phyloP scores from a whole-genome alignment of 257 asterid genomes.

The Apocynum venetum region DNA sequence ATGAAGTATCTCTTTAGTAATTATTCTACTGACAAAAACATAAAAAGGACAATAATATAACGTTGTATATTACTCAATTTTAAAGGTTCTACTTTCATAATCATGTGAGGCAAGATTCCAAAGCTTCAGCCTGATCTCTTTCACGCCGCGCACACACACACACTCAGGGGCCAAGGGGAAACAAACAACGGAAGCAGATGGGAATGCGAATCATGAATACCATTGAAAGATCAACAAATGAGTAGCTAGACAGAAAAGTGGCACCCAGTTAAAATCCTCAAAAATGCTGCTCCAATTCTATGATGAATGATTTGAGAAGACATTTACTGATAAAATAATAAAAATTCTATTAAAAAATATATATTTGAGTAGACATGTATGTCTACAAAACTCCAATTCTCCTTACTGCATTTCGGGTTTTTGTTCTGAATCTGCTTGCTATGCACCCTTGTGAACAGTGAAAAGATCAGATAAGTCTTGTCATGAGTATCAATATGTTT shows the following conservation, averaged over 20 bases:
- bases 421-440: constrained; percentile 8
- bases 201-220: constrained; percentile 27
- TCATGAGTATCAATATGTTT: constrained; percentile 32
- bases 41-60: neutral
- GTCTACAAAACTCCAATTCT: constrained; percentile 30
- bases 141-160: too few species aligned
- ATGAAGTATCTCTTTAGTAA: too few species aligned
- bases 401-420: constrained; percentile 17
- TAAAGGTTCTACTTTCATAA: neutral
- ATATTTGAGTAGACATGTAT: constrained; percentile 10
- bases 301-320: constrained; percentile 25
- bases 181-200: constrained; percentile 39
- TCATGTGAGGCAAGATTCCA: constrained; percentile 13
- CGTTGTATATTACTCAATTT: neutral
- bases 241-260: constrained; percentile 33
- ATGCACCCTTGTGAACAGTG: constrained; percentile 39
- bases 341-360: neutral
- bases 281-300: constrained; percentile 19
- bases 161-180: constrained; percentile 28
- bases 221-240: constrained; percentile 29
- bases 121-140: neutral
- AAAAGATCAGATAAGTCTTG: constrained; percentile 32
- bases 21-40: neutral
- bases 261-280: constrained; percentile 15
- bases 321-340: neutral